A percentile compares a stretch with the other conserved stretches of the same genome.
These are phyloP conservation scores for Fusarium nanum DNA, from an alignment of 2,329 filamentous ascomycete genomes.

Conservation along the genomic window DNA sequence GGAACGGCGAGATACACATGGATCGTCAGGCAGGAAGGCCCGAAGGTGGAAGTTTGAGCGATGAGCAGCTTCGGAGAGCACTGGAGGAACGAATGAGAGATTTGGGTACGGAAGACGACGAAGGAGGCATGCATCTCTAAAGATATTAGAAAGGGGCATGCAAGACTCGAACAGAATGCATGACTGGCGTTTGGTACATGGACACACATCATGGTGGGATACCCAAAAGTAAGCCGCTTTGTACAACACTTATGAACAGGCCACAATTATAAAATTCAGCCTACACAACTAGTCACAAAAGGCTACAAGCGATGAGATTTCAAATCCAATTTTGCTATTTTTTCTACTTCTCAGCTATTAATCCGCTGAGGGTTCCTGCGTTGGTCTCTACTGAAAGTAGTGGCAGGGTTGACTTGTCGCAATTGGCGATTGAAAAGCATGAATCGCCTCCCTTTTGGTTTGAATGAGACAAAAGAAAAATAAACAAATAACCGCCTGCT, in stretches of 20 bases:
- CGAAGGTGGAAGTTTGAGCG: slow-evolving; percentile 62
- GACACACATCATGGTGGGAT: slow-evolving; percentile 35
- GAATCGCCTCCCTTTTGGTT: slow-evolving; percentile 31
- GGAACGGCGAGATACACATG: slow-evolving; percentile 62
- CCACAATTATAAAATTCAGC: not conserved
- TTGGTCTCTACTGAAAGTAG: slow-evolving; percentile 18
- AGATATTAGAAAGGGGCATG: not conserved
- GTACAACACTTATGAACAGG: not conserved
- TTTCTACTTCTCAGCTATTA: slow-evolving; percentile 32
- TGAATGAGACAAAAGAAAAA: slow-evolving; percentile 28
- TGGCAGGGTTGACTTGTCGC: slow-evolving; percentile 28
- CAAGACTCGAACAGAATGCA: slow-evolving; percentile 19
- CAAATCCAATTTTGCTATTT: slow-evolving; percentile 42
- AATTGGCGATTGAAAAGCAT: slow-evolving; percentile 27
- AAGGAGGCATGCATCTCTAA: slow-evolving; percentile 72
- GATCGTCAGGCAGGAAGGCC: slow-evolving; percentile 48
- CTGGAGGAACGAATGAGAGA: slow-evolving; percentile 66
- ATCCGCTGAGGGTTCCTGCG: slow-evolving; percentile 27
- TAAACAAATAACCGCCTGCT: slow-evolving; percentile 35
- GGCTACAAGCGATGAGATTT: slow-evolving; percentile 5
- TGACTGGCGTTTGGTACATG: slow-evolving; percentile 45
- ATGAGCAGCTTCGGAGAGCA: slow-evolving; percentile 68
- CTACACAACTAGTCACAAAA: slow-evolving; percentile 4
- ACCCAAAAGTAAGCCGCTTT: slow-evolving; percentile 32
- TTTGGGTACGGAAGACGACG: slow-evolving; percentile 57